Percentiles rank a stretch among this genome's conserved stretches.
phyloP scores from a whole-genome alignment of 768 basidiomycete genomes.

The Termitomyces sp. region DNA sequence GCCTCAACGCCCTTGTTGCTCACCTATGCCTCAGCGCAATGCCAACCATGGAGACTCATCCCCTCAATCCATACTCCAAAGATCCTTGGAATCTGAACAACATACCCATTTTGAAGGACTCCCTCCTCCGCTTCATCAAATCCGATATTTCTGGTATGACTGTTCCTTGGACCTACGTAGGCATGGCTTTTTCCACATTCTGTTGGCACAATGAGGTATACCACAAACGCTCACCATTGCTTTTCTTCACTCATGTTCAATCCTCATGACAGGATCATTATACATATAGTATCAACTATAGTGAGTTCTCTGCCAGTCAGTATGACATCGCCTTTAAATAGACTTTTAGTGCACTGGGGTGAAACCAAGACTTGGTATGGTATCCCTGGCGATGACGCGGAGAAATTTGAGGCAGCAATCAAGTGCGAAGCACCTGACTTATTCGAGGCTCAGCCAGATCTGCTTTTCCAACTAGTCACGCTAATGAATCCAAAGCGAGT shows the following conservation, averaged over 20 bases:
- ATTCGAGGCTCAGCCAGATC: conserved; percentile 95
- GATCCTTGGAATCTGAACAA: conserved; percentile 99
- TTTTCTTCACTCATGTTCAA: neutral
- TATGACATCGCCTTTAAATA: conserved; percentile 14
- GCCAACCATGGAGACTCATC: conserved; percentile 94
- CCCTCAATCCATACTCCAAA: conserved; percentile 79
- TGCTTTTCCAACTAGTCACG: conserved; percentile 96
- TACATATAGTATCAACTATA: conserved; percentile 93
- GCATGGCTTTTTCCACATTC: conserved; percentile 98
- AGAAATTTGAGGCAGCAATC: conserved; percentile 95
- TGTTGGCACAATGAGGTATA: conserved; percentile 98
- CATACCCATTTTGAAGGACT: conserved; percentile 89
- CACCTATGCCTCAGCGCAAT: conserved; percentile 63
- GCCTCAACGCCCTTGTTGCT: conserved; percentile 8
- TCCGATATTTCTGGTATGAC: conserved; percentile 99
- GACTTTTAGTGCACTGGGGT: conserved; percentile 89
- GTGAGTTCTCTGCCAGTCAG: conserved; percentile 44
- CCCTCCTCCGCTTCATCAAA: conserved; percentile 94
- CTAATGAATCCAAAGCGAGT: conserved; percentile 94
- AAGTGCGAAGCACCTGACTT: conserved; percentile 94
- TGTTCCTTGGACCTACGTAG: conserved; percentile 98
- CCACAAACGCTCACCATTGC: neutral
- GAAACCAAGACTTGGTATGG: conserved; percentile 99
- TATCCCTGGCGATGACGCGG: conserved; percentile 92
- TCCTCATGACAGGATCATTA: conserved; percentile 79